Evolutionary conservation across 805 yeast genomes (phyloP).

Genomic region (Hanseniaspora occidentalis): DNA sequence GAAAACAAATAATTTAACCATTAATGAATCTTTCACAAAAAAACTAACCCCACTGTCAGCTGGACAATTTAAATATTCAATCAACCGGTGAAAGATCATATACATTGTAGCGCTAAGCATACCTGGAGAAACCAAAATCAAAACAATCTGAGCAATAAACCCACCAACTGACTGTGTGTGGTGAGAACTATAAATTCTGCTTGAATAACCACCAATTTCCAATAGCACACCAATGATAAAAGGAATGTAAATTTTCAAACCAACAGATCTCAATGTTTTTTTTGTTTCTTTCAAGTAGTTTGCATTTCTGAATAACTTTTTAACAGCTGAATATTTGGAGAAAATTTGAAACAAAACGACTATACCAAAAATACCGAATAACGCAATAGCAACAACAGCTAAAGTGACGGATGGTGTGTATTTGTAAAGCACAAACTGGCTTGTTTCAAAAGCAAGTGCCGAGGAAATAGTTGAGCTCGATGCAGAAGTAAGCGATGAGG

Average conservation of each 20-base stretch:
- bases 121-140: conserved; percentile 22
- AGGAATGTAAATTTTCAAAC: conserved; percentile 9
- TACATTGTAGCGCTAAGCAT: conserved; percentile 23
- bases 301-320: not conserved
- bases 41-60: conserved; percentile 10
- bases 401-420: not conserved
- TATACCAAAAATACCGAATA: not conserved
- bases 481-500: no score
- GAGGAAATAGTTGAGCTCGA: no score
- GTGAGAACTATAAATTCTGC: conserved; percentile 12
- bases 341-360: not conserved
- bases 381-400: not conserved
- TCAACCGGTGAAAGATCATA: conserved; percentile 21
- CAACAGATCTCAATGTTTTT: not conserved
- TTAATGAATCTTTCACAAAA: conserved; percentile 10
- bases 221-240: conserved; percentile 16
- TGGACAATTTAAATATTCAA: conserved; percentile 6
- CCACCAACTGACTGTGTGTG: conserved; percentile 9
- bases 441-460: no score
- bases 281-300: not conserved
- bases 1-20: conserved; percentile 20
- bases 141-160: conserved; percentile 17
- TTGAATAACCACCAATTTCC: conserved; percentile 19
- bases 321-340: not conserved
- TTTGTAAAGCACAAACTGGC: not conserved